Evolutionary conservation across 83 land plant species (phyloP).

Genomic region (Picea mariana): DNA sequence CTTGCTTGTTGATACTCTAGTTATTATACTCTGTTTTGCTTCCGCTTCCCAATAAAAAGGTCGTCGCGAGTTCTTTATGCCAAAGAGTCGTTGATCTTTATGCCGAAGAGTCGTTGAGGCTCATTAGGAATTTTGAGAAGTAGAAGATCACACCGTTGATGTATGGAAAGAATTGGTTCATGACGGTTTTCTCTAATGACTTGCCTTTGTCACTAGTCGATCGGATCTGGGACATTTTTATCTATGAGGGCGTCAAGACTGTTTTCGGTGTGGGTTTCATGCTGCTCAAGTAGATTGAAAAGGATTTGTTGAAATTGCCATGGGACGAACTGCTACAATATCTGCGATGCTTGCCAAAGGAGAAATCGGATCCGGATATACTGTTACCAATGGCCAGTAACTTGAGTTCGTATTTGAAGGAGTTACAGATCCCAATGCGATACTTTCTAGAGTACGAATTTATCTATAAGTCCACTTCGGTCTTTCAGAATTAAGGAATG

Average conservation of each 20-base stretch:
- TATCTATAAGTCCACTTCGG: too few species aligned
- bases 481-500: too few species aligned
- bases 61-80: slow-evolving; percentile 50
- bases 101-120: slow-evolving; percentile 28
- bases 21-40: too few species aligned
- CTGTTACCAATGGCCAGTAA: too few species aligned
- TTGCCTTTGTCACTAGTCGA: slow-evolving; percentile 47
- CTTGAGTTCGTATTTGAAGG: too few species aligned
- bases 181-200: slow-evolving; percentile 49
- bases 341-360: too few species aligned
- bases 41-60: too few species aligned
- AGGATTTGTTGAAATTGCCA: slow-evolving; percentile 41
- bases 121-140: slow-evolving; percentile 40
- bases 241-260: slow-evolving; percentile 54
- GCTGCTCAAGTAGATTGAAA: slow-evolving; percentile 35
- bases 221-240: slow-evolving; percentile 57
- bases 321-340: slow-evolving; percentile 21
- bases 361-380: too few species aligned
- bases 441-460: too few species aligned
- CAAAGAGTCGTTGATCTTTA: slow-evolving; percentile 45
- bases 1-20: too few species aligned
- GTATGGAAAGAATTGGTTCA: slow-evolving; percentile 55
- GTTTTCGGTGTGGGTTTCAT: slow-evolving; percentile 49
- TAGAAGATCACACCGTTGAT: slow-evolving; percentile 43
- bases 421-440: too few species aligned